Evolutionary conservation across 2,329 filamentous ascomycete species (phyloP), one percentile per base, ranked within the genome.

Genomic region (Fusarium newnesense): DNA sequence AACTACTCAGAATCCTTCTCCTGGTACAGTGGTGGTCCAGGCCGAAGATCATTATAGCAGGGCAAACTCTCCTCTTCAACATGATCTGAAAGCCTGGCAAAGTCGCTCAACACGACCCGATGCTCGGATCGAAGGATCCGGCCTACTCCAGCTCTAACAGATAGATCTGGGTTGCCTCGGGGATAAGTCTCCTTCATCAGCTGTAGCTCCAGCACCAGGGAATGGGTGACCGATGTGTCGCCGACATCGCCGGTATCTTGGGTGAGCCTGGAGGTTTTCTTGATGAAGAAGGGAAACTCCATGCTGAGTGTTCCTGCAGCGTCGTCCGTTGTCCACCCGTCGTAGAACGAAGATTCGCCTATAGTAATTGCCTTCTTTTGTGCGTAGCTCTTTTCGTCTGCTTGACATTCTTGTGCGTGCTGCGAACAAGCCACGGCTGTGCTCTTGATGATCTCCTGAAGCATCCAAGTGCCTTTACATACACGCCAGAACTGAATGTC

Each of bases 51-150:
- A 18, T 53, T 37, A 19, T 74, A 74, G 13, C 44, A 42, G 2
- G 71, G 71, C 7, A 74, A 30, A 7, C 39, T 49, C 19, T 74
- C 71, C 8, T 57, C 59, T 6, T 15, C 10, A 5, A 26, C 3
- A 7, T 43, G 16, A 3, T 39, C 13, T 0, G 71, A 62, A 3
- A 24, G 11, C 8, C 50, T 54, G 1, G 34, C 44, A 43, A 57
- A 39, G 82, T 97, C 93, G 4, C 95, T 97, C 58, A 98, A 86
- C 47, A 90, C 86, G 34, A 96, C 87, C 74, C 89, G 90, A 85
- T 97, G 98, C 80, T 97, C 93, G 87, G 97, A 97, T 70, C 95
- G 89, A 68, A 98, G 86, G 59, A 98, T 95, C 66, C 96, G 90
- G 0, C 95, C 96, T 2, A 94, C 92, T 56, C 96, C 96, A 0